Base-by-base conservation (phyloP, 2,329 filamentous ascomycete genomes). In the Triangularia verruculosa region DNA sequence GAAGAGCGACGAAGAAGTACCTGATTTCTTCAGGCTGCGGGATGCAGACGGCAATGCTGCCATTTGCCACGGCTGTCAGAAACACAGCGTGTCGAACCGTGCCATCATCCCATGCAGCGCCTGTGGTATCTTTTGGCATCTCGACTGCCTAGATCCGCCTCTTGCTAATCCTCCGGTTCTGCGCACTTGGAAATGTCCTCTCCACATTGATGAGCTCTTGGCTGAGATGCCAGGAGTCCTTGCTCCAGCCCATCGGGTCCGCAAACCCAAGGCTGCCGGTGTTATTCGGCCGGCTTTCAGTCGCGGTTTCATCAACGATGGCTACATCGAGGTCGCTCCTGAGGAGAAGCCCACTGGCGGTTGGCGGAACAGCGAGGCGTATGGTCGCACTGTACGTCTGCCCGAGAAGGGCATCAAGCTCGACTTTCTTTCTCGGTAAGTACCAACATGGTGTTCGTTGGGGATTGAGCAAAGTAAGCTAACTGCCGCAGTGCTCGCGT, bases 91-190 rank as follows among this genome's bases (percentile, higher is more conserved):
- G 20, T 76, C 79, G 67, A 83, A 83, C 70, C 86, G 90, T 25
- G 86, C 89, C 69, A 93, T 98, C 70, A 89, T 97, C 69, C 87
- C 90, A 54, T 99, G 94, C 79, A 93, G 93, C 75, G 86, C 84
- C 71, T 99, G 94, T 77, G 82, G 86, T 12, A 83, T 92, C 32
- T 84, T 89, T 72, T 99, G 93, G 90, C 95, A 99, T 78, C 81
- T 97, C 59, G 94, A 98, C 76, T 99, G 95, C 77, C 80, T 96
- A 15, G 89, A 96, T 73, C 91, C 92, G 27, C 93, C 94, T 32
- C 79, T 93, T 72, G 87, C 93, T 32, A 87, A 90, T 61, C 90
- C 92, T 43, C 93, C 93, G 11, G 83, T 87, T 58, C 82, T 89
- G 59, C 87, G 89, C 71, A 89, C 88, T 61, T 99, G 93, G 92